A percentile compares a stretch with the other conserved stretches of the same genome.
phyloP scores from a whole-genome alignment of 805 yeast species.

The Wickerhamomyces tratensis region DNA sequence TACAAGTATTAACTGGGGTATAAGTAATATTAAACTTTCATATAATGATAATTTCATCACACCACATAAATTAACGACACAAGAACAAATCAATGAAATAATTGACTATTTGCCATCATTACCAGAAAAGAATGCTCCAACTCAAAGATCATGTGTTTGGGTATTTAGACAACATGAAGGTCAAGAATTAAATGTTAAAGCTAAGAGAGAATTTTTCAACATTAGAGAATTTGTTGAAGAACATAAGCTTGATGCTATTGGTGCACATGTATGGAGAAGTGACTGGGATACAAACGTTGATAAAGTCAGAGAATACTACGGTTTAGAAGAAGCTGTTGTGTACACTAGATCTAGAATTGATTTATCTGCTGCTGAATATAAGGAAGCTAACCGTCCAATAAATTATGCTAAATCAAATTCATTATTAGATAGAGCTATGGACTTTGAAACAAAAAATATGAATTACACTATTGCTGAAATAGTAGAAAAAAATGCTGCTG shows the following conservation, averaged over 20 bases:
- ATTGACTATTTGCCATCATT: conserved; percentile 68
- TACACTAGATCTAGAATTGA: conserved; percentile 49
- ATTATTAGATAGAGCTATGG: background rate
- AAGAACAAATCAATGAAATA: conserved; percentile 31
- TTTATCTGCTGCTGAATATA: background rate
- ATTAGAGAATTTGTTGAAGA: conserved; percentile 56
- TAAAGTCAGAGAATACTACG: conserved; percentile 59
- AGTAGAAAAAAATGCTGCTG: too few species aligned
- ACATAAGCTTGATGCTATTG: conserved; percentile 61
- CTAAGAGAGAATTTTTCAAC: conserved; percentile 42
- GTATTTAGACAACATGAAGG: conserved; percentile 62
- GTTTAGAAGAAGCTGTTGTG: conserved; percentile 66
- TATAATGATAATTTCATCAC: conserved; percentile 48
- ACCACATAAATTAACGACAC: conserved; percentile 23
- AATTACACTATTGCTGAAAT: too few species aligned
- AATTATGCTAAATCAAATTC: background rate
- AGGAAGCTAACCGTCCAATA: background rate
- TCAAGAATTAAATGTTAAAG: conserved; percentile 10
- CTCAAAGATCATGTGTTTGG: conserved; percentile 83
- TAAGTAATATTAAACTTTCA: conserved; percentile 53
- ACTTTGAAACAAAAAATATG: too few species aligned
- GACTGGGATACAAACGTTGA: conserved; percentile 70
- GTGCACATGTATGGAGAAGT: conserved; percentile 90
- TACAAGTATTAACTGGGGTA: conserved; percentile 71
- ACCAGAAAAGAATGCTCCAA: conserved; percentile 82